Evolutionary conservation across 2,329 filamentous ascomycete genomes (phyloP), one percentile per base, ranked within the genome.

Genomic region (Didymella sp.): DNA sequence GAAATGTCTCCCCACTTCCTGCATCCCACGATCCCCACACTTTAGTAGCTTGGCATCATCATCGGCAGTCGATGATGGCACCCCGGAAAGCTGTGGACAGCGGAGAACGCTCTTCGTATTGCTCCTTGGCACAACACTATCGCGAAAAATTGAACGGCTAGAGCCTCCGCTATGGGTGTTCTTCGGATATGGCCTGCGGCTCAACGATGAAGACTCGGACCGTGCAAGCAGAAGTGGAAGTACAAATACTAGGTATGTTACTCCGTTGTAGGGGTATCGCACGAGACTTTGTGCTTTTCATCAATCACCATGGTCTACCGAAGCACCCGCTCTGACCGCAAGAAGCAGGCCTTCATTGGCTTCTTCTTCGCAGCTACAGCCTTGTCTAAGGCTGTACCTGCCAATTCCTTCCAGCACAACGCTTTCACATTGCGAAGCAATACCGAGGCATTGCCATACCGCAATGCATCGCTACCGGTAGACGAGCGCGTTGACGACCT

Each of bases 401-500:
- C 37, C n/a, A 46, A 13, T 6, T 17, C 38, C 6, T 53, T 49
- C 49, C 44, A 52, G 22, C 55, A 53, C 40, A 41, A 24, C 37
- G 37, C 12, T 27, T 57, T 25, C 47, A 57, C 25, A 58, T 51
- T 48, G 58, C 37, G 33, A 12, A 51, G 40, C 11, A 19, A 51
- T 12, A 15, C 28, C 6, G 59, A 65, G 35, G 53, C 52, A 0
- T 42, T 70, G 6, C 74, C 73, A 19, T 77, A 77, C 61, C 72
- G 69, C 15, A 60, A 80, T 69, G 67, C 76, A 0, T 75, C 73
- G 0, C 69, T 77, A 13, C 74, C 77, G 38, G 73, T 81, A 38
- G 78, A 81, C 38, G 78, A 79, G n/a, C 76, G 80, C 41, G 76
- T 82, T 7, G 77, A 81, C 22, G 80, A 82, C 53, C 74, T 82